phyloP scores from a whole-genome alignment of 805 yeast genomes.

The Yarrowia hollandica region DNA sequence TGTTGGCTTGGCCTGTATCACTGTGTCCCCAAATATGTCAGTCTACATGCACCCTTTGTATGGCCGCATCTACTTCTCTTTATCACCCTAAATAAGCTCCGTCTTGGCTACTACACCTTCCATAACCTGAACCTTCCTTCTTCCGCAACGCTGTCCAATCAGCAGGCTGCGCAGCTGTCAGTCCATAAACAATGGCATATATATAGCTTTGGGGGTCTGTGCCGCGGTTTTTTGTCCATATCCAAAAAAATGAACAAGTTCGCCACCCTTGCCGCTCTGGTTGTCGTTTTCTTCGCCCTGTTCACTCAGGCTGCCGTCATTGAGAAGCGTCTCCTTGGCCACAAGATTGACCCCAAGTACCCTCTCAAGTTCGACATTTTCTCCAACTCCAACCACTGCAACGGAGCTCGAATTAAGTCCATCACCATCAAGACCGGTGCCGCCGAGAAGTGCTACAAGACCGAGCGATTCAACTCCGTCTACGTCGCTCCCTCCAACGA shows the following conservation, averaged over 20 bases:
- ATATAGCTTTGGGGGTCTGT: background rate
- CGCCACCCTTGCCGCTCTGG: conserved; percentile 4
- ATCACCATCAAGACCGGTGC: conserved; percentile 24
- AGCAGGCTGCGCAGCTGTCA: background rate
- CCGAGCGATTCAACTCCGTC: conserved; percentile 29
- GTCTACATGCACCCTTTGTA: background rate
- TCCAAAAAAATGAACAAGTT: conserved; percentile 1
- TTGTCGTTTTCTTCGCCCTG: conserved; percentile 14
- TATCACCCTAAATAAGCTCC: too few relatives aligned
- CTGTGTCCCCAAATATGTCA: background rate
- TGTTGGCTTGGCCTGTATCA: background rate
- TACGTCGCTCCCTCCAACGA: conserved; percentile 20
- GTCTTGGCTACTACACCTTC: background rate
- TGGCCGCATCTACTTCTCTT: too few relatives aligned
- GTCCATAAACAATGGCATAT: conserved; percentile 8
- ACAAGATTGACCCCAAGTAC: conserved; percentile 29
- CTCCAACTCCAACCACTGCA: conserved; percentile 30
- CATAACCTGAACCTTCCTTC: background rate
- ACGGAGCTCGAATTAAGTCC: conserved; percentile 30
- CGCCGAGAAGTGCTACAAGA: conserved; percentile 24
- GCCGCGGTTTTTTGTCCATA: background rate
- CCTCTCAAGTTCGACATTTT: conserved; percentile 27
- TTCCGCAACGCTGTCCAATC: background rate
- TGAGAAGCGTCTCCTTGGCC: conserved; percentile 16
- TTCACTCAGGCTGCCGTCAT: conserved; percentile 24